These are phyloP conservation scores for Pulveroboletus sp. DNA, from an alignment of 768 basidiomycete species.

Conservation along the genomic window DNA sequence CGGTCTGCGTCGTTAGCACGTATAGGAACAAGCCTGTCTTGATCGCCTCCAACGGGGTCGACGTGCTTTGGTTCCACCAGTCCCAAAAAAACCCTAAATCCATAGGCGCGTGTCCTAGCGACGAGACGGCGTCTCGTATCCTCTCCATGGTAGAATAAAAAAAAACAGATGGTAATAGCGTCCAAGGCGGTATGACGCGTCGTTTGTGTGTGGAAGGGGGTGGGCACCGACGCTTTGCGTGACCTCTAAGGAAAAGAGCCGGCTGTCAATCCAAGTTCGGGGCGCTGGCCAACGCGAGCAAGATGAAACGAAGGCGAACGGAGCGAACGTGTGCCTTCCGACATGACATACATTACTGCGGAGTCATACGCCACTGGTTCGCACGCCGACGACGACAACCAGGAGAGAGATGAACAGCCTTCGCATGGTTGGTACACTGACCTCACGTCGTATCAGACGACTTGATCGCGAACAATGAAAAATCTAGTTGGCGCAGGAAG, in stretches of 20 bases:
- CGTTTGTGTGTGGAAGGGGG: background rate
- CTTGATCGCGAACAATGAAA: background rate
- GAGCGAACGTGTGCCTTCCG: background rate
- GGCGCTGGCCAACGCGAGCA: background rate
- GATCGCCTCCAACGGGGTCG: conserved; percentile 22
- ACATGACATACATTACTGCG: too few species aligned
- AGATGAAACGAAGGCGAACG: background rate
- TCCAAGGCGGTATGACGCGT: background rate
- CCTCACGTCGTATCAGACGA: background rate
- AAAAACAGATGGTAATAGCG: background rate
- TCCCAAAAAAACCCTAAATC: conserved; percentile 5
- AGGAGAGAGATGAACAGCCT: conserved; percentile 36
- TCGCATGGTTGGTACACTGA: conserved; percentile 47
- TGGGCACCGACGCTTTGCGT: too few species aligned
- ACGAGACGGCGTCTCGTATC: conserved; percentile 2
- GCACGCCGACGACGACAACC: background rate
- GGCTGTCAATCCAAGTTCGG: background rate
- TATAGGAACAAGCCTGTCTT: conserved; percentile 36
- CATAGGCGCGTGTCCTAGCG: conserved; percentile 6
- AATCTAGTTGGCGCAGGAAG: conserved; percentile 63
- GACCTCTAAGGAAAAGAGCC: background rate
- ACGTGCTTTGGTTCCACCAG: conserved; percentile 13
- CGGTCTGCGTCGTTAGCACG: conserved; percentile 24
- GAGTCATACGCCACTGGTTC: background rate
- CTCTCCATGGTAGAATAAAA: conserved; percentile 3